Evolutionary conservation across 106 monocot genomes (phyloP).

Genomic region (Allium cepa): DNA sequence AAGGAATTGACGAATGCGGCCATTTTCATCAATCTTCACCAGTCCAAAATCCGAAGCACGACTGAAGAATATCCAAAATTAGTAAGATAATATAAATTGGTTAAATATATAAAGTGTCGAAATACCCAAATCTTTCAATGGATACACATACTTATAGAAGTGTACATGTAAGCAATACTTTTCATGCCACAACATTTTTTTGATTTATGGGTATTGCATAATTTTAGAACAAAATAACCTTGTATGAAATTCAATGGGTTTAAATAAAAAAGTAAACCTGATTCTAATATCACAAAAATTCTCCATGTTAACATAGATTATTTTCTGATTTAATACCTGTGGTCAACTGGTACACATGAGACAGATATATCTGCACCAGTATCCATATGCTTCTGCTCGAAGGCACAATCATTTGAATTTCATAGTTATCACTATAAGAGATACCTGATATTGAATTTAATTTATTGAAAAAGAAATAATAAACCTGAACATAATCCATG

Average conservation of each 20-base stretch:
- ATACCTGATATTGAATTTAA: not conserved
- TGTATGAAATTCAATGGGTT: too few relatives aligned
- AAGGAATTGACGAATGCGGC: constrained; percentile 36
- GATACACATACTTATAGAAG: too few relatives aligned
- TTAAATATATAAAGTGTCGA: not conserved
- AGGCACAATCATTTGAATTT: not conserved
- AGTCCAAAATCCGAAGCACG: constrained; percentile 57
- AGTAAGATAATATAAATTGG: not conserved
- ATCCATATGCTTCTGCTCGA: constrained; percentile 38
- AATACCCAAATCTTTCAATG: too few relatives aligned
- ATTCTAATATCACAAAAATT: too few relatives aligned
- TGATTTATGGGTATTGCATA: too few relatives aligned
- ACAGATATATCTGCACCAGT: constrained; percentile 50
- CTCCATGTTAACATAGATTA: too few relatives aligned
- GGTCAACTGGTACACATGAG: constrained; percentile 50
- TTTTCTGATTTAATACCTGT: constrained; percentile 16
- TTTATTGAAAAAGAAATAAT: not conserved
- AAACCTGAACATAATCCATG: constrained; percentile 58
- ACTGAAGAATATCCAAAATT: constrained; percentile 10
- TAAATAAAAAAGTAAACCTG: too few relatives aligned
- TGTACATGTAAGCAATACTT: too few relatives aligned
- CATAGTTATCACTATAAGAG: not conserved
- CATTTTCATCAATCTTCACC: constrained; percentile 36
- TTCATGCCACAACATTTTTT: too few relatives aligned
- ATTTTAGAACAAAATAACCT: too few relatives aligned